phyloP scores from a whole-genome alignment of 2,329 filamentous ascomycete species.

The Ceratocystis colombiana region DNA sequence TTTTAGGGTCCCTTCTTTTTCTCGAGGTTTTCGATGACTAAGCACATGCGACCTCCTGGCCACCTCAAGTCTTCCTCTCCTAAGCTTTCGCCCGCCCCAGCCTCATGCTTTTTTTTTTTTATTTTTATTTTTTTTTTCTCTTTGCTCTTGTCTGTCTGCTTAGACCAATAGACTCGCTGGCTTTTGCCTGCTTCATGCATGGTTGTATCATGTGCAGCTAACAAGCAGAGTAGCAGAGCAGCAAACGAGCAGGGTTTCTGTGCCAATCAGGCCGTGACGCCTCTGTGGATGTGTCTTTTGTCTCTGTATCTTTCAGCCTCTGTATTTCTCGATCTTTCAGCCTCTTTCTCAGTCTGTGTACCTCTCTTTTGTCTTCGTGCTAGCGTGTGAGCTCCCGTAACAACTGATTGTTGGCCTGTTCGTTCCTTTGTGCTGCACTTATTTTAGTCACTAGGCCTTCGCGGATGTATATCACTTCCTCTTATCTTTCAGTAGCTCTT shows the following conservation, averaged over 20 bases:
- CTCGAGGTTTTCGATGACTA: no score
- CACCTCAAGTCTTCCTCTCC: background rate
- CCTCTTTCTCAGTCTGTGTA: background rate
- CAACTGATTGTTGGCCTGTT: no score
- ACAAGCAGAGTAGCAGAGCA: background rate
- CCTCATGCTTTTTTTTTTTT: constrained; percentile 1
- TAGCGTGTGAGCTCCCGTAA: no score
- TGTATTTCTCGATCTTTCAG: background rate
- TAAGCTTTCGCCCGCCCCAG: background rate
- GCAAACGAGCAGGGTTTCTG: background rate
- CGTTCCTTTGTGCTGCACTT: background rate
- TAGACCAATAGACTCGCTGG: background rate
- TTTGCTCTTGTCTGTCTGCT: no score
- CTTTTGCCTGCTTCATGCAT: constrained; percentile 1
- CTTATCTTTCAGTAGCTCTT: no score
- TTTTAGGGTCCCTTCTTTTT: no score
- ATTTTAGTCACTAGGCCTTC: background rate
- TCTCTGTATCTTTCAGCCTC: background rate
- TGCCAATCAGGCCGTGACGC: constrained; percentile 20
- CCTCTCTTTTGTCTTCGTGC: background rate
- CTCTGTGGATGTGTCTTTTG: constrained; percentile 1
- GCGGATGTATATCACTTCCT: no score
- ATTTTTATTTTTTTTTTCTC: background rate
- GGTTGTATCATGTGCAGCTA: constrained; percentile 6
- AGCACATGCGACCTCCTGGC: background rate